Conservation (phyloP, 1,139 yeast genomes). For the Yamadazyma diddensiae region DNA sequence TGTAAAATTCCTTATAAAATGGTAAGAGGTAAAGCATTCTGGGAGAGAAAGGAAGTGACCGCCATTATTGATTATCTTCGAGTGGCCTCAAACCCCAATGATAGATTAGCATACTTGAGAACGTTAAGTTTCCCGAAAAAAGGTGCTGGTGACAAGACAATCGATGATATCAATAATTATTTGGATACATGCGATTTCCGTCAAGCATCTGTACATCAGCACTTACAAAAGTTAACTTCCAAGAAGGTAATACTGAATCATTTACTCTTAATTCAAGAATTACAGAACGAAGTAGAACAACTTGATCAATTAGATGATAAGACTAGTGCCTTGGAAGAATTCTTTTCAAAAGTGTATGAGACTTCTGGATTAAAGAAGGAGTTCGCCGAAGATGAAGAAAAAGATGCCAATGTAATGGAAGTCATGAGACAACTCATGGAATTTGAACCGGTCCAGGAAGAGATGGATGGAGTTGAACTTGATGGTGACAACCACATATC, state of each 20-base stretch:
- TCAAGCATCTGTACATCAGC: constrained; percentile 1
- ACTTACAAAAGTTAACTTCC: neutral
- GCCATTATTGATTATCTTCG: constrained; percentile 63
- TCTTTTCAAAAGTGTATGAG: constrained; percentile 26
- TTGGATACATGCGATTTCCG: constrained; percentile 5
- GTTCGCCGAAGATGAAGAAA: constrained; percentile 22
- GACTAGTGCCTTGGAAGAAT: constrained; percentile 9
- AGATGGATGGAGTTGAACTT: constrained; percentile 25
- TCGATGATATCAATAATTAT: constrained; percentile 29
- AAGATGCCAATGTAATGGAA: constrained; percentile 39
- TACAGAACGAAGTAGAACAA: neutral
- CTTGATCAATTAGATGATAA: constrained; percentile 5
- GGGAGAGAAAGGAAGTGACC: constrained; percentile 73
- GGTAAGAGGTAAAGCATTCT: constrained; percentile 71
- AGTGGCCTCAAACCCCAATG: constrained; percentile 54
- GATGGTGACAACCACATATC: constrained; percentile 36
- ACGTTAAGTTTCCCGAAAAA: constrained; percentile 60
- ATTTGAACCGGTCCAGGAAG: constrained; percentile 51
- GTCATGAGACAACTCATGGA: constrained; percentile 41
- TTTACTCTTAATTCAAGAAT: neutral
- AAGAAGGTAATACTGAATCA: neutral
- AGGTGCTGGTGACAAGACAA: constrained; percentile 66
- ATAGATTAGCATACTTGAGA: constrained; percentile 56
- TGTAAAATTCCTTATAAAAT: constrained; percentile 61
- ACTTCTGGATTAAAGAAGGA: constrained; percentile 32